These are phyloP conservation scores for Chiua virens DNA, from an alignment of 768 basidiomycete genomes.

Conservation along the genomic window DNA sequence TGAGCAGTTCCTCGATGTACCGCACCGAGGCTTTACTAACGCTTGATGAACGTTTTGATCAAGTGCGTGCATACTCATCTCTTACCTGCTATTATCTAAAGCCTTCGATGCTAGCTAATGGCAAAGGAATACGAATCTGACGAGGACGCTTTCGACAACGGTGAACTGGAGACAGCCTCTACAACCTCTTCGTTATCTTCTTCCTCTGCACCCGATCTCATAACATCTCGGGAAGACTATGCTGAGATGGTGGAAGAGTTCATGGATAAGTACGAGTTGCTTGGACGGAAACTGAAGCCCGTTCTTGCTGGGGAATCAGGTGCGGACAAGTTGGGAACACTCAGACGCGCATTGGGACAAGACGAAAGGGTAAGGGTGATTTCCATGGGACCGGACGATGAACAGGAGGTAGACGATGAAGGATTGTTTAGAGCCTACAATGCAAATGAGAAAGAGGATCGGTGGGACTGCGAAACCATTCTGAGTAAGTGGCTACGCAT, in stretches of 20 bases:
- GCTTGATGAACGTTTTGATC: constrained; percentile 92
- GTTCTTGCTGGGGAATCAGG: constrained; percentile 72
- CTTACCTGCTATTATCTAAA: not conserved
- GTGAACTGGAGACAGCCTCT: constrained; percentile 46
- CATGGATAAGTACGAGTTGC: constrained; percentile 84
- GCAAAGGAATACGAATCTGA: constrained; percentile 73
- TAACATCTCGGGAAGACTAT: constrained; percentile 87
- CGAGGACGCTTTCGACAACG: constrained; percentile 49
- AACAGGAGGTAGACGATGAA: constrained; percentile 44
- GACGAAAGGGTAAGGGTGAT: constrained; percentile 55
- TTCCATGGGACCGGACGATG: constrained; percentile 45
- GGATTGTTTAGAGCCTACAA: constrained; percentile 41
- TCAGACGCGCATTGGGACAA: constrained; percentile 77
- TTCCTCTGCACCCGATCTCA: constrained; percentile 68
- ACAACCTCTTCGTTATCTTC: constrained; percentile 42
- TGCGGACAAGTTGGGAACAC: constrained; percentile 74
- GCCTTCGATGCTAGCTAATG: constrained; percentile 51
- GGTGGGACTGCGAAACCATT: constrained; percentile 97
- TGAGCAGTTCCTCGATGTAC: constrained; percentile 96
- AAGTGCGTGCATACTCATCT: constrained; percentile 51
- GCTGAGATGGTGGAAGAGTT: constrained; percentile 92
- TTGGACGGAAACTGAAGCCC: constrained; percentile 83
- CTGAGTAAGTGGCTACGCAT: constrained; percentile 58
- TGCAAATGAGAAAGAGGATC: constrained; percentile 56
- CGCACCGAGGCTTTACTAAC: constrained; percentile 86